phyloP scores from a whole-genome alignment of 78 protist species.

The Dictyostelium capitatum region DNA sequence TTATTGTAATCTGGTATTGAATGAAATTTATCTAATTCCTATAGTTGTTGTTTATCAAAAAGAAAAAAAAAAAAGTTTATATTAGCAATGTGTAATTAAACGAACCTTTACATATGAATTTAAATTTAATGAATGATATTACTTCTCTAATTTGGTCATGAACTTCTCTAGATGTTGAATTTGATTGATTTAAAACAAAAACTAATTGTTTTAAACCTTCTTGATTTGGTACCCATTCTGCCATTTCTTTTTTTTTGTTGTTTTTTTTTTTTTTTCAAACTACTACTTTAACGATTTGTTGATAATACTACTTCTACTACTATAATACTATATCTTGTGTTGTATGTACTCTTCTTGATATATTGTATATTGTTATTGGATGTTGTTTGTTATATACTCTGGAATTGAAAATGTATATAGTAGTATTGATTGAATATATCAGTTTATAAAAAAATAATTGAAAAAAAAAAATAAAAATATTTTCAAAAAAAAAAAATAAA shows the following conservation, averaged over 20 bases:
- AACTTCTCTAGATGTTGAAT: slow-evolving; percentile 18
- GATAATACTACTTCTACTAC: neutral
- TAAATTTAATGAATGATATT: neutral
- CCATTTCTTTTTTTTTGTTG: neutral
- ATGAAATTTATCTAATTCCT: slow-evolving; percentile 59
- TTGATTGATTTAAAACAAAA: slow-evolving; percentile 10
- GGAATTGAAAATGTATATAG: neutral
- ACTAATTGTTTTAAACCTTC: slow-evolving; percentile 49
- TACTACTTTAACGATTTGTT: neutral
- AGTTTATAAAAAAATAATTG: neutral
- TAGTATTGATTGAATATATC: neutral
- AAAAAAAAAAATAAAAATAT: neutral
- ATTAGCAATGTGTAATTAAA: neutral
- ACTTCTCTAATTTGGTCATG: slow-evolving; percentile 48
- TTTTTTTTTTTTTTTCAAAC: neutral
- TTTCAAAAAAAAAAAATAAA: neutral
- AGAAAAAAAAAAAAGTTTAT: too few relatives aligned
- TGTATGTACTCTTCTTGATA: neutral
- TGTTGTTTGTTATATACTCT: neutral
- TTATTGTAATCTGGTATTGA: slow-evolving; percentile 69
- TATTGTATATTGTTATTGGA: too few relatives aligned
- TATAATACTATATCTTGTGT: neutral
- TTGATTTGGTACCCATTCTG: slow-evolving; percentile 52
- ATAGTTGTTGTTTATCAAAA: too few relatives aligned
- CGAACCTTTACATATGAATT: neutral